These are phyloP conservation scores for Flammula alnicola DNA, from an alignment of 1,284 basidiomycete species.

Conservation along the genomic window DNA sequence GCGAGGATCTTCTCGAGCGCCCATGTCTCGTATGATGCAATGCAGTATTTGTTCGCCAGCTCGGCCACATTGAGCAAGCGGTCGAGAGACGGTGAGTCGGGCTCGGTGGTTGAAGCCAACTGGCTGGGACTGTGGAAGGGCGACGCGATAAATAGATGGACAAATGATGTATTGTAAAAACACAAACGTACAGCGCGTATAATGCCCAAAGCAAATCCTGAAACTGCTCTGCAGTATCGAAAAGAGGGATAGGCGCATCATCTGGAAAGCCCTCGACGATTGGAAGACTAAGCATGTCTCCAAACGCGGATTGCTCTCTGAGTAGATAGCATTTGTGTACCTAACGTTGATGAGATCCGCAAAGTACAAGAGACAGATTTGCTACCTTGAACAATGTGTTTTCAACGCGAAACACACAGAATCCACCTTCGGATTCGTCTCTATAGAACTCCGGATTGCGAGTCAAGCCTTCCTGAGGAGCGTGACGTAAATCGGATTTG, in stretches of 20 bases:
- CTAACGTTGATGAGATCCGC: constrained; percentile 23
- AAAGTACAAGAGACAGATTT: neutral
- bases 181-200: constrained; percentile 44
- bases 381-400: constrained; percentile 47
- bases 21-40: constrained; percentile 45
- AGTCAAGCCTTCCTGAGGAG: constrained; percentile 21
- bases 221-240: constrained; percentile 44
- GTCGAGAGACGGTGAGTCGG: constrained; percentile 30
- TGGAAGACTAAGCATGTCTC: constrained; percentile 43
- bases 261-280: constrained; percentile 30
- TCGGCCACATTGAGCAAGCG: constrained; percentile 47
- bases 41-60: constrained; percentile 47
- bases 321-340: constrained; percentile 43
- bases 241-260: constrained; percentile 37
- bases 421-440: constrained; percentile 34
- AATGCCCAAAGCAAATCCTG: constrained; percentile 49
- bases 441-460: constrained; percentile 38
- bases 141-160: neutral
- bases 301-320: constrained; percentile 45
- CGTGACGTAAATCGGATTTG: constrained; percentile 21
- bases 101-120: constrained; percentile 22
- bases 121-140: constrained; percentile 31
- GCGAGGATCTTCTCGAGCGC: constrained; percentile 40
- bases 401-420: constrained; percentile 45
- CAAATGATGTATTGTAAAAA: neutral